Conservation (phyloP, 2,329 filamentous ascomycete genomes). For the Allantophomopsis lycopodina region DNA sequence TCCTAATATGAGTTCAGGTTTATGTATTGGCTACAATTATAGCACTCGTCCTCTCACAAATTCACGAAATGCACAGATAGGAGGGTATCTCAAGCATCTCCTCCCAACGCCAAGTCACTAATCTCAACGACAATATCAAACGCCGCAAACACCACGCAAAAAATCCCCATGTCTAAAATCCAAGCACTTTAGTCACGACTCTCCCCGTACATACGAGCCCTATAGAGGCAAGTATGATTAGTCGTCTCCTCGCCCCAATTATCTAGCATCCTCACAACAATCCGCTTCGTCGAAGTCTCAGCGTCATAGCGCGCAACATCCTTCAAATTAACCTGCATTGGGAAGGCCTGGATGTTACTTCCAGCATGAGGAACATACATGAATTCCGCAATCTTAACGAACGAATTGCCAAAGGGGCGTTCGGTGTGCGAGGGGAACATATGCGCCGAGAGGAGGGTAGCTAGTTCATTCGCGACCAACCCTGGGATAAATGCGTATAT, state of each 20-base stretch:
- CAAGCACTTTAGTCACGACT: too few species aligned
- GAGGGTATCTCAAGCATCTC: too few species aligned
- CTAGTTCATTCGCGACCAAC: conserved; percentile 21
- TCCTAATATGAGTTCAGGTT: too few species aligned
- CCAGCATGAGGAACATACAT: conserved; percentile 30
- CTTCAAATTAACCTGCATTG: conserved; percentile 34
- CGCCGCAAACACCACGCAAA: too few species aligned
- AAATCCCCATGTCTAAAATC: too few species aligned
- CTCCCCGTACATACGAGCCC: conserved; percentile 42
- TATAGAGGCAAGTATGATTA: conserved; percentile 52
- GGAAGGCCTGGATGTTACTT: conserved; percentile 33
- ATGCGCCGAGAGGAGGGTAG: not conserved
- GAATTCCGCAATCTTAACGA: conserved; percentile 44
- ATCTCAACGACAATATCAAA: too few species aligned
- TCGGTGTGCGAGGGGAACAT: conserved; percentile 7
- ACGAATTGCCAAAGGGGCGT: conserved; percentile 22
- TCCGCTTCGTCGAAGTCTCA: conserved; percentile 31
- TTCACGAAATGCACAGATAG: too few species aligned
- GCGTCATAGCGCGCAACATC: conserved; percentile 17
- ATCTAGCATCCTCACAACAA: conserved; percentile 39
- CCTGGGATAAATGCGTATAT: conserved; percentile 50
- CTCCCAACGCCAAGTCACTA: too few species aligned
- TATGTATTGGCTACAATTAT: too few species aligned
- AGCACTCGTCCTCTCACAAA: too few species aligned
- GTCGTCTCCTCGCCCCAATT: conserved; percentile 38